Base-by-base conservation (phyloP, 169 alveolate genomes). In the Eimeria necatrix region DNA sequence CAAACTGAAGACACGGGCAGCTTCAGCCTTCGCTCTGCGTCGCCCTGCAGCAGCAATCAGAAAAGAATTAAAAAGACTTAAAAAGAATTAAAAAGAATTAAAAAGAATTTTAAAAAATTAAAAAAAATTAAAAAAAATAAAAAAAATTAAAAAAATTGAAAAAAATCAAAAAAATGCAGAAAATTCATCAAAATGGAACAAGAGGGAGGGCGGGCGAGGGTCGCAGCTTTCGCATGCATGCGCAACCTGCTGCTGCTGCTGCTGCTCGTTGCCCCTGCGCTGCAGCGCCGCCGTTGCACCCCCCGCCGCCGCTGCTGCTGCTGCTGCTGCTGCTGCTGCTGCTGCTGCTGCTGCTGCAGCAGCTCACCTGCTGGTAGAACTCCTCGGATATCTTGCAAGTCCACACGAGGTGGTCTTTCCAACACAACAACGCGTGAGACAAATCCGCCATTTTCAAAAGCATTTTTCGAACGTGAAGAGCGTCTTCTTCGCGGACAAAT, bases 1-100 rank as follows among this genome's bases (percentile, higher is more conserved):
- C 99, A 98, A 53, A 98, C 94, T 88, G 98, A 97, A 10, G 98
- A 97, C 22, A 98, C 96, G 14, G 98, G 98, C 18, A 97, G 96
- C 18, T 97, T 96, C 52, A 92, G 88, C 22, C 96, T 95, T 76
- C 95, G 96, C 83, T 98, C 99, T 16, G 81, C 97, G 76, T 96
- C 97, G 4, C 98, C 98, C 95, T 97, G 98, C 8, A 10, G 41
- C 78, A n/a, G 32, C 9, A 18, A 10, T 8, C n/a, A n/a, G n/a
- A n/a, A n/a, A n/a, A n/a, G n/a, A n/a, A n/a, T n/a, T n/a, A n/a
- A n/a, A n/a, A n/a, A n/a, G n/a, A n/a, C n/a, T n/a, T n/a, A n/a
- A n/a, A n/a, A n/a, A n/a, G n/a, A n/a, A n/a, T n/a, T n/a, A n/a
- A n/a, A n/a, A n/a, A n/a, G n/a, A n/a, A n/a, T n/a, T n/a, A n/a